Evolutionary conservation across 2,329 filamentous ascomycete species (phyloP).

Genomic region (Alternaria postmessia): DNA sequence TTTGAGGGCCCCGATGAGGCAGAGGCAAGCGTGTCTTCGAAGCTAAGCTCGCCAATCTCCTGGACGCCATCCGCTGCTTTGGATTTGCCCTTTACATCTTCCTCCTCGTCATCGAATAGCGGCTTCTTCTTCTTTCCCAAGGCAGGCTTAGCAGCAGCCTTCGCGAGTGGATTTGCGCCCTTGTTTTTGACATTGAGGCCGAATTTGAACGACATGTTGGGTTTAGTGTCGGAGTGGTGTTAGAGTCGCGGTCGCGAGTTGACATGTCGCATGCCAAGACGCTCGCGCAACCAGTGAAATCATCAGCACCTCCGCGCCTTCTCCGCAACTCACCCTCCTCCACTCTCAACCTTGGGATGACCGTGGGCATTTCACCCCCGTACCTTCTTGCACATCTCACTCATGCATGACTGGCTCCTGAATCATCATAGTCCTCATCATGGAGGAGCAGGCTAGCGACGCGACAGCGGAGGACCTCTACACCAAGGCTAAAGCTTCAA

Average conservation of each 20-base stretch:
- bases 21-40: conserved; percentile 60
- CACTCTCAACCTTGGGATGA: background rate
- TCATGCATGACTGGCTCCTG: conserved; percentile 28
- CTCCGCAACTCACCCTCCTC: conserved; percentile 26
- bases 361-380: conserved; percentile 3
- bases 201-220: conserved; percentile 57
- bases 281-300: conserved; percentile 38
- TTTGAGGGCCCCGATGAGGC: conserved; percentile 27
- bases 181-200: conserved; percentile 71
- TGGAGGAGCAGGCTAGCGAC: conserved; percentile 42
- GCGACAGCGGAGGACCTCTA: conserved; percentile 32
- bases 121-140: conserved; percentile 42
- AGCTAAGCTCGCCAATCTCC: conserved; percentile 65
- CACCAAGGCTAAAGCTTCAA: conserved; percentile 39
- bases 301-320: conserved; percentile 32
- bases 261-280: conserved; percentile 30
- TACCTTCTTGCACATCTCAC: background rate
- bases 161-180: conserved; percentile 27
- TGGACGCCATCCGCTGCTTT: conserved; percentile 56
- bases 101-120: conserved; percentile 66
- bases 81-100: conserved; percentile 53
- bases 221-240: conserved; percentile 12
- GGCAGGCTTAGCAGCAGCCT: conserved; percentile 28
- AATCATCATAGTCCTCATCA: conserved; percentile 25
- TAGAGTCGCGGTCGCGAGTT: conserved; percentile 3